phyloP scores from a whole-genome alignment of 2,329 filamentous ascomycete species.

The Diaporthe helianthi region DNA sequence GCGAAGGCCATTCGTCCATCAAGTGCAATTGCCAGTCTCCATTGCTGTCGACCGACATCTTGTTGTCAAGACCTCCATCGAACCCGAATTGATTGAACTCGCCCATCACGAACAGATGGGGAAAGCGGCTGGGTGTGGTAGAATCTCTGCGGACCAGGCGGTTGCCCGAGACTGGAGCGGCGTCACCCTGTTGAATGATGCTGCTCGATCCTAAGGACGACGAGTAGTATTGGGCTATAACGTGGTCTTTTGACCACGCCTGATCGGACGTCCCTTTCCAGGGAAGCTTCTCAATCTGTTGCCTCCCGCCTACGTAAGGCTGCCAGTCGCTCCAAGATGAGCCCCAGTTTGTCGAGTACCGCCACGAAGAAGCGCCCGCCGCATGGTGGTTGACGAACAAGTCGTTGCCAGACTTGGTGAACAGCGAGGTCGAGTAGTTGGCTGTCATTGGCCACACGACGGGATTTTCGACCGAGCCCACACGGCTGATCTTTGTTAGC shows the following conservation, averaged over 20 bases:
- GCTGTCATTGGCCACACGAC: constrained; percentile 62
- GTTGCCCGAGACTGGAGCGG: constrained; percentile 35
- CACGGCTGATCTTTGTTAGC: constrained; percentile 43
- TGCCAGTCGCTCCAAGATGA: constrained; percentile 65
- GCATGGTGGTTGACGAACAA: constrained; percentile 63
- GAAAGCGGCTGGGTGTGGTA: constrained; percentile 55
- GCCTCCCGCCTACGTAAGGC: constrained; percentile 58
- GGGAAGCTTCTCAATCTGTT: constrained; percentile 53
- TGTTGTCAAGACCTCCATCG: constrained; percentile 63
- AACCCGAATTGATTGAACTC: constrained; percentile 70
- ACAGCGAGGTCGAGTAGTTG: constrained; percentile 64
- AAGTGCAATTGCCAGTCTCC: constrained; percentile 65
- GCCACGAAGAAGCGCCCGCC: constrained; percentile 66
- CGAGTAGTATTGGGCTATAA: constrained; percentile 70
- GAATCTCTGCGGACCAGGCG: constrained; percentile 13
- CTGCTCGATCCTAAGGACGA: constrained; percentile 63
- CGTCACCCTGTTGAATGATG: constrained; percentile 66
- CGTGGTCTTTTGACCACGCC: constrained; percentile 66
- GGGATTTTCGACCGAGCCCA: constrained; percentile 64
- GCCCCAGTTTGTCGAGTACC: constrained; percentile 68
- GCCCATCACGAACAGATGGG: constrained; percentile 69
- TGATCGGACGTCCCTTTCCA: constrained; percentile 68
- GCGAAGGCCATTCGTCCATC: constrained; percentile 68
- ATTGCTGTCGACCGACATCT: constrained; percentile 56
- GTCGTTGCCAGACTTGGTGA: constrained; percentile 49